These are phyloP conservation scores for Protomyces macrosporus DNA, from an alignment of 1,139 yeast species.

Conservation along the genomic window DNA sequence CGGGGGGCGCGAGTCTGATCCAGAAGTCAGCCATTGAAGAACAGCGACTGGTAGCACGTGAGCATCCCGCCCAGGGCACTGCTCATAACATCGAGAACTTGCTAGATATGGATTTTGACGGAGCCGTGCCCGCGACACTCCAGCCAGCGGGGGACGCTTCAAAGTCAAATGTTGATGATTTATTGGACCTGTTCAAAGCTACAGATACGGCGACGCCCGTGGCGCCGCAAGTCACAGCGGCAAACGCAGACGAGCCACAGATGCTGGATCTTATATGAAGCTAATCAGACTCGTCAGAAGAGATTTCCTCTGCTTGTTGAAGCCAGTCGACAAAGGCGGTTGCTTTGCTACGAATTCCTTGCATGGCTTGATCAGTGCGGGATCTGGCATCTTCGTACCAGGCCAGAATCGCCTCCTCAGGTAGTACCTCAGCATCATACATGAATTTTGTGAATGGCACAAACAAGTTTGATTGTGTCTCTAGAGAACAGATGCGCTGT, in stretches of 20 bases:
- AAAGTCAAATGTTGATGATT: background rate
- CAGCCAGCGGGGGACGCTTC: conserved; percentile 4
- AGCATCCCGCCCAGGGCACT: conserved; percentile 56
- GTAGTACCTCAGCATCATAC: conserved; percentile 74
- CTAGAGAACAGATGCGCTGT: conserved; percentile 47
- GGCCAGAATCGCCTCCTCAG: conserved; percentile 67
- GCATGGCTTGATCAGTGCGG: conserved; percentile 32
- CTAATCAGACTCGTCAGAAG: conserved; percentile 13
- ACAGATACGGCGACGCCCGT: background rate
- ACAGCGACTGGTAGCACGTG: conserved; percentile 68
- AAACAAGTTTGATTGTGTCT: conserved; percentile 37
- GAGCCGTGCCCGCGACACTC: conserved; percentile 18
- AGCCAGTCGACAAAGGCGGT: conserved; percentile 15
- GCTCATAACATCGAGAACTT: conserved; percentile 65
- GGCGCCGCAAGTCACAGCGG: background rate
- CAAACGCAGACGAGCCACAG: background rate
- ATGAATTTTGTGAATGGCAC: conserved; percentile 54
- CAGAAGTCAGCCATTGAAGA: conserved; percentile 63
- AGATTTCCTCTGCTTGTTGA: conserved; percentile 15
- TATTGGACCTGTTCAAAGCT: background rate
- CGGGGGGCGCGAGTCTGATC: conserved; percentile 43
- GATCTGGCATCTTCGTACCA: conserved; percentile 56
- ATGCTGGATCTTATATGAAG: background rate
- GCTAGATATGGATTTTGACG: conserved; percentile 69
- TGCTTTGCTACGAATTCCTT: conserved; percentile 5